Base-by-base conservation (phyloP, 345 rosid genomes). In the Salix arbutifolia region DNA sequence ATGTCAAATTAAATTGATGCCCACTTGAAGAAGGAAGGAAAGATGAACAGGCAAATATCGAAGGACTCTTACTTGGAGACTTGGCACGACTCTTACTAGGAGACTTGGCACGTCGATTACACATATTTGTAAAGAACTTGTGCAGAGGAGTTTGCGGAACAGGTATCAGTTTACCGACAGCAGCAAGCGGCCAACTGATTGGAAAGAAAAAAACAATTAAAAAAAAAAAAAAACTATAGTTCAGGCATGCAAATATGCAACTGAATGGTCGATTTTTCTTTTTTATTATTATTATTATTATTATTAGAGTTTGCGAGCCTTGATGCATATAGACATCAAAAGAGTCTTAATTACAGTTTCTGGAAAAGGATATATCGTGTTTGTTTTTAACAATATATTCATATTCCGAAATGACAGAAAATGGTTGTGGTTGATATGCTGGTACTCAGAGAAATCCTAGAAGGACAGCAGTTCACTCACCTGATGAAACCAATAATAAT, bases 101-200 rank as follows among this genome's bases (percentile, higher is more conserved):
- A 25, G 53, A 23, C 26, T 56, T 70, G 42, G 33, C 16, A 14
- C 48, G 71, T 42, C 68, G 26, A 23, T 40, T 44, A 25, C 4
- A 50, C 31, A 62, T 68, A 38, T 44, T 65, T 11, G 72, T 75
- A 56, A 82, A 66, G 81, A 69, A 78, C 66, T 65, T 71, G 26
- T 82, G 81, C 42, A 82, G 38, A 4, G 84, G 84, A 17, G 73
- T 82, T 42, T 58, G 18, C 25, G 84, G 76, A 37, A 82, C 84
- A 25, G 84, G 84, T 16, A 82, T 70, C 46, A 78, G 69, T 37
- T 82, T 82, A 11, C 79, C 84, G 48, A 74, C 33, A 16, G 30
- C 8, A 30, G 84, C 84, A 23, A 82, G 76, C 19, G 84, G 84
- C 84, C 84, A 82, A 28, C 84, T 82, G 66, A 37, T n/a, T 33